A percentile compares a stretch with the other conserved stretches of the same genome.
Conservation (phyloP, 2,329 filamentous ascomycete species). For the Pseudogymnoascus sp. region DNA sequence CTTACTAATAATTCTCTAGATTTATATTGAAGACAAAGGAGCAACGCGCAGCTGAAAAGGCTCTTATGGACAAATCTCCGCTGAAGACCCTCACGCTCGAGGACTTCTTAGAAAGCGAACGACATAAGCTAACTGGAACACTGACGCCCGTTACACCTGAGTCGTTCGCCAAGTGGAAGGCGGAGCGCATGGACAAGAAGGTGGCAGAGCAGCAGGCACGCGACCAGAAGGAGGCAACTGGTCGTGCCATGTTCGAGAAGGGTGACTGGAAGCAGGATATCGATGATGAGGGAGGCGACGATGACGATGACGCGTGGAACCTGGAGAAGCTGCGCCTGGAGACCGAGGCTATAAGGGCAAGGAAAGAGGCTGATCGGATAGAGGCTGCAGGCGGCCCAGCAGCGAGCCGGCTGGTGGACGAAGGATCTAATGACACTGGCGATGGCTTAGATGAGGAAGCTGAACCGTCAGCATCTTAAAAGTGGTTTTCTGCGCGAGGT, state of each 20-base stretch:
- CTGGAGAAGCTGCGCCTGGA: slow-evolving; percentile 74
- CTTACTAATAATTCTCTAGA: slow-evolving; percentile 39
- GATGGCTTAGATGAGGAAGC: slow-evolving; percentile 10
- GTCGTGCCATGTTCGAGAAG: slow-evolving; percentile 90
- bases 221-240: slow-evolving; percentile 90
- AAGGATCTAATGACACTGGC: slow-evolving; percentile 11
- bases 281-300: slow-evolving; percentile 40
- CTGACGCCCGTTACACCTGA: slow-evolving; percentile 92
- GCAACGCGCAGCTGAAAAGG: slow-evolving; percentile 91
- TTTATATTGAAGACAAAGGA: slow-evolving; percentile 98
- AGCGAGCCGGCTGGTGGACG: not conserved
- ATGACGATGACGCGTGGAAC: slow-evolving; percentile 57
- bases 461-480: not conserved
- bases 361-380: slow-evolving; percentile 70
- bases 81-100: slow-evolving; percentile 91
- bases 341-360: slow-evolving; percentile 67
- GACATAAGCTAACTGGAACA: slow-evolving; percentile 86
- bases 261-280: slow-evolving; percentile 77
- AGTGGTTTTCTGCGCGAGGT: not conserved
- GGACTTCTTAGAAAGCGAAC: slow-evolving; percentile 93
- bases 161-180: slow-evolving; percentile 94
- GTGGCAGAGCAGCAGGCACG: slow-evolving; percentile 84
- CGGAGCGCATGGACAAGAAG: slow-evolving; percentile 90
- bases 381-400: slow-evolving; percentile 14
- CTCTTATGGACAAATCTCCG: slow-evolving; percentile 89